A percentile compares a stretch with the other conserved stretches of the same genome.
These are phyloP conservation scores for Penicillium concentricum DNA, from an alignment of 2,329 filamentous ascomycete genomes.

Conservation along the genomic window DNA sequence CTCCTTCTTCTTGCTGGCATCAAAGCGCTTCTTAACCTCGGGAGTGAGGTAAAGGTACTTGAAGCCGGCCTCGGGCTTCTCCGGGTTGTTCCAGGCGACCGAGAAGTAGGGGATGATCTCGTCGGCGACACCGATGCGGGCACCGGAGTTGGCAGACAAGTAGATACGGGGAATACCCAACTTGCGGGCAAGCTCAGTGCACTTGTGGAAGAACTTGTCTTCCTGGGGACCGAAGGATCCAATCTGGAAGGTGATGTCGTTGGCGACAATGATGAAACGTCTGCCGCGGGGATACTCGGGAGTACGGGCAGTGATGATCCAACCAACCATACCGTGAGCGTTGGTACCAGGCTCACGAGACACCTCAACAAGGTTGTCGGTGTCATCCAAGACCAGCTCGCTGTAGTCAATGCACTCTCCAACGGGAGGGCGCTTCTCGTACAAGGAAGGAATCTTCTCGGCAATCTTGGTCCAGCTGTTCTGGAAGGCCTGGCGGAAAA, in stretches of 20 bases:
- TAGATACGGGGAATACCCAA: conserved; percentile 96
- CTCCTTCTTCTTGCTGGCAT: conserved; percentile 69
- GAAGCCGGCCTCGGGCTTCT: conserved; percentile 83
- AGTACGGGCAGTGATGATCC: conserved; percentile 91
- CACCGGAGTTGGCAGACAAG: conserved; percentile 97
- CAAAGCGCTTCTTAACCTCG: conserved; percentile 81
- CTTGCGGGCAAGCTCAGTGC: conserved; percentile 91
- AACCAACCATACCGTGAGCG: conserved; percentile 96
- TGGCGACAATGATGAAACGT: conserved; percentile 93
- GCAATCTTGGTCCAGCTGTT: conserved; percentile 84
- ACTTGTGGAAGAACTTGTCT: conserved; percentile 99
- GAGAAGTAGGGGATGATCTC: conserved; percentile 97
- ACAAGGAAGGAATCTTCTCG: conserved; percentile 69
- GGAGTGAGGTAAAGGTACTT: conserved; percentile 94
- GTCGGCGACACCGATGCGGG: conserved; percentile 92
- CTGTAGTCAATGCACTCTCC: conserved; percentile 93
- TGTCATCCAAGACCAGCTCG: conserved; percentile 92
- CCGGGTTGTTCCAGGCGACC: conserved; percentile 88
- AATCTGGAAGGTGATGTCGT: conserved; percentile 99
- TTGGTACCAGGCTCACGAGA: conserved; percentile 94
- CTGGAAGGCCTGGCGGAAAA: conserved; percentile 96
- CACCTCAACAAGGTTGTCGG: conserved; percentile 87
- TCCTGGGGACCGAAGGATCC: conserved; percentile 95
- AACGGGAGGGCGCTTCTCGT: conserved; percentile 75
- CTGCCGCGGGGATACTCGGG: conserved; percentile 92